Percentiles rank a stretch among this genome's conserved stretches.
phyloP scores from a whole-genome alignment of 495 filamentous ascomycete genomes.

The Xylaria venustula region DNA sequence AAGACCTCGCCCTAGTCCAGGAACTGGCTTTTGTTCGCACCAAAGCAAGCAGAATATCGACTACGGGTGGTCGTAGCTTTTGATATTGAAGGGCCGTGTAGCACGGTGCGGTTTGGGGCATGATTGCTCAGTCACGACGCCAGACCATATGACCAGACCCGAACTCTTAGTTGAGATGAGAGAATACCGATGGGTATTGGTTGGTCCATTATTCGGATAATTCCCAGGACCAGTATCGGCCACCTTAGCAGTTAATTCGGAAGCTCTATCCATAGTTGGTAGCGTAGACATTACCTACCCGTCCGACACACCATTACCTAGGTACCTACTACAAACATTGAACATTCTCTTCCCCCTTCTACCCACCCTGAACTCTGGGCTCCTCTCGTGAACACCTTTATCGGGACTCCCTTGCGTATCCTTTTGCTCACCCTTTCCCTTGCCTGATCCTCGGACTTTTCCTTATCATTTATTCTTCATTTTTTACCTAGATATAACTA shows the following conservation, averaged over 20 bases:
- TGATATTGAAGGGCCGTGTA: not conserved
- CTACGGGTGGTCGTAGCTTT: not conserved
- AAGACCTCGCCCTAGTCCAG: no score
- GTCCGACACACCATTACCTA: no score
- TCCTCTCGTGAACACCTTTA: not conserved
- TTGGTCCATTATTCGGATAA: not conserved
- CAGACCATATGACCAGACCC: not conserved
- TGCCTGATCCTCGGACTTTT: not conserved
- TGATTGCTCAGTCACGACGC: not conserved
- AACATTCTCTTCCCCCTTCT: no score
- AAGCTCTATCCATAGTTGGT: no score
- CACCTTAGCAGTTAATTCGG: no score
- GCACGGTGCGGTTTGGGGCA: not conserved
- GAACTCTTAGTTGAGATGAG: not conserved
- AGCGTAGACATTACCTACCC: no score
- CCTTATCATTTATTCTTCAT: not conserved
- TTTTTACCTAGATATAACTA: not conserved
- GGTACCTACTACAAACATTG: no score
- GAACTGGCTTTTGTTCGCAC: no score
- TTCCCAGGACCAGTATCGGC: not conserved
- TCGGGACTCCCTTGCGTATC: not conserved
- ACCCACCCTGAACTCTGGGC: no score
- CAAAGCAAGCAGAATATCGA: not conserved
- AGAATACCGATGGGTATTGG: not conserved
- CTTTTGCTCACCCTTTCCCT: not conserved